These are phyloP conservation scores for Cyclostephanos tholiformis DNA, from an alignment of 108 stramenopile species.

Conservation along the genomic window DNA sequence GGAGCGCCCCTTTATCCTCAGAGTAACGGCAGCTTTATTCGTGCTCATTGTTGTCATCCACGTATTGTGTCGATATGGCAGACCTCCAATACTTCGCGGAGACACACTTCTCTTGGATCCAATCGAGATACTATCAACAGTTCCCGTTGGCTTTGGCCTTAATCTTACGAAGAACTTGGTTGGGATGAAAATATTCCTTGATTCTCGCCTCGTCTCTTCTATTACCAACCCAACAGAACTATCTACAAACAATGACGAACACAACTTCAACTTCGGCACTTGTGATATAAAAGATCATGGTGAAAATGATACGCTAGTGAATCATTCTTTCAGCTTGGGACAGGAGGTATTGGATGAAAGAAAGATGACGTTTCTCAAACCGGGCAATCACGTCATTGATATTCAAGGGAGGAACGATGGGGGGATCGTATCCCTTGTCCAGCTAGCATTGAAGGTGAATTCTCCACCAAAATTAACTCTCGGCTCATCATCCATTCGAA, in stretches of 20 bases:
- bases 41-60: not conserved
- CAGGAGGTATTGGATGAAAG: not conserved
- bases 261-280: slow-evolving; percentile 2
- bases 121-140: slow-evolving; percentile 7
- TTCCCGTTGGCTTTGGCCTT: slow-evolving; percentile 1
- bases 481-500: not conserved
- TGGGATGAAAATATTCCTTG: not conserved
- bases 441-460: not conserved
- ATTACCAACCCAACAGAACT: not conserved
- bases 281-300: slow-evolving; percentile 15
- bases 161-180: not conserved
- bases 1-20: not conserved
- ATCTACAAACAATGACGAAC: not conserved
- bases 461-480: slow-evolving; percentile 4
- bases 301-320: not conserved
- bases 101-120: slow-evolving; percentile 3
- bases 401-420: not conserved
- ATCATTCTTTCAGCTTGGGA: slow-evolving; percentile 3
- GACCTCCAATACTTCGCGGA: not conserved
- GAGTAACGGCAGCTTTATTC: not conserved
- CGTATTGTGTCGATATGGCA: not conserved
- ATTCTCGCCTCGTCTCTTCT: not conserved
- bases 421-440: not conserved
- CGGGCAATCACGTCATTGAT: slow-evolving; percentile 1
- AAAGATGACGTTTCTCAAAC: not conserved